Conservation (phyloP, 306 rosid species). For the Abrus precatorius region DNA sequence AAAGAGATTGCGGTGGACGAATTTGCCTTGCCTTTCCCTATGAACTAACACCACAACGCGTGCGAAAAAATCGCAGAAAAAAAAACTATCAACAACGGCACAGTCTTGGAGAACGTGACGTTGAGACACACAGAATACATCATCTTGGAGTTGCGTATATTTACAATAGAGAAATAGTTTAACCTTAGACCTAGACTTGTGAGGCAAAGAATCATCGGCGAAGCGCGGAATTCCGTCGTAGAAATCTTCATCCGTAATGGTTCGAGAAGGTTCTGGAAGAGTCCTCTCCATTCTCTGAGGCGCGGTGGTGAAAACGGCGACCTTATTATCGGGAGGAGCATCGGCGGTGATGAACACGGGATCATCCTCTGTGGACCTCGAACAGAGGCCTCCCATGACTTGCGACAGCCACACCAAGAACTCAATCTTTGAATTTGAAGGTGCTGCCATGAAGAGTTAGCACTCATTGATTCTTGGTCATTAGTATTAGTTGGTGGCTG, state of each 20-base stretch:
- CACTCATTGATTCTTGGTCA: neutral
- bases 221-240: conserved; percentile 85
- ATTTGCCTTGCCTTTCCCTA: neutral
- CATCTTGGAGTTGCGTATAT: neutral
- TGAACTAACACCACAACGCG: neutral
- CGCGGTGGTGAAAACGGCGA: conserved; percentile 10
- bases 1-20: neutral
- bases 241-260: conserved; percentile 55
- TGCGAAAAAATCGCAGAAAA: neutral
- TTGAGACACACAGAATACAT: neutral
- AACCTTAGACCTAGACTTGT: conserved; percentile 60
- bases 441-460: conserved; percentile 15
- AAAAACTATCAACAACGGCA: neutral
- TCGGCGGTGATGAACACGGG: conserved; percentile 37
- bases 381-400: conserved; percentile 72
- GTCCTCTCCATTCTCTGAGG: conserved; percentile 51
- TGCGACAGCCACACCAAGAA: conserved; percentile 44
- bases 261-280: conserved; percentile 40
- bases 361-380: conserved; percentile 50
- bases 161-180: neutral
- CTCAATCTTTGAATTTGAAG: conserved; percentile 45
- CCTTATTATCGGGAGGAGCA: neutral
- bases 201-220: conserved; percentile 41
- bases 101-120: neutral
- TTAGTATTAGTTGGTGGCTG: conserved; percentile 24